Evolutionary conservation across 345 rosid species (phyloP), one percentile per base, ranked within the genome.

Genomic region (Erucastrum elatum): DNA sequence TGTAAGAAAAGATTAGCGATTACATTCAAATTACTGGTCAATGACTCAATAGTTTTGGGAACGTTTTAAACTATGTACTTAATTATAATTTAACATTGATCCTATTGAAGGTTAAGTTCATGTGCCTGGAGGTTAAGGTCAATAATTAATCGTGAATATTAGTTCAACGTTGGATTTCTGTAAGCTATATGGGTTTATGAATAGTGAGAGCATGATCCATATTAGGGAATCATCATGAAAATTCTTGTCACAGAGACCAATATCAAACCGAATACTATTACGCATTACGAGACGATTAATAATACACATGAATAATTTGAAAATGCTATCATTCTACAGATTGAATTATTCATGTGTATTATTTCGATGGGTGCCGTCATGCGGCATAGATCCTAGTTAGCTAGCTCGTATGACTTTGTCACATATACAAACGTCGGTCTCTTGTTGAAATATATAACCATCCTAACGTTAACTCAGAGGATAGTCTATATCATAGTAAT

Each of bases 21-120:
- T 25, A 76, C 51, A 76, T 60, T 15, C 8, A 6, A 25, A 25
- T 44, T 63, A 77, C 37, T 8, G 9, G 39, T 69, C 63, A 46
- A 59, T 8, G 62, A 56, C 62, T 3, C 30, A 9, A 41, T 60
- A 61, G 60, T 77, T 34, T 62, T 61, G 56, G 11, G 56, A 49
- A 49, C 55, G 1, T 5, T 13, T 62, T 33, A 15, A 61, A 25
- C 21, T 5, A 41, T 76, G 74, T 76, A 12, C 51, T 68, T 68
- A 9, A 5, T 5, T 68, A 29, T 9, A 44, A 21, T 68, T 59
- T 39, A 69, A 51, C 64, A 25, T 63, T 70, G 58, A 61, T 37
- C 55, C 13, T 17, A 51, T 67, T 35, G 16, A 56, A 6, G 39
- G 39, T n/a, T n/a, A 75, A 15, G 53, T 15, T 31, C 26, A 21